Percentiles rank a stretch among this genome's conserved stretches.
These are phyloP conservation scores for Pleurotus tuoliensis DNA, from an alignment of 768 basidiomycete species.

Conservation along the genomic window DNA sequence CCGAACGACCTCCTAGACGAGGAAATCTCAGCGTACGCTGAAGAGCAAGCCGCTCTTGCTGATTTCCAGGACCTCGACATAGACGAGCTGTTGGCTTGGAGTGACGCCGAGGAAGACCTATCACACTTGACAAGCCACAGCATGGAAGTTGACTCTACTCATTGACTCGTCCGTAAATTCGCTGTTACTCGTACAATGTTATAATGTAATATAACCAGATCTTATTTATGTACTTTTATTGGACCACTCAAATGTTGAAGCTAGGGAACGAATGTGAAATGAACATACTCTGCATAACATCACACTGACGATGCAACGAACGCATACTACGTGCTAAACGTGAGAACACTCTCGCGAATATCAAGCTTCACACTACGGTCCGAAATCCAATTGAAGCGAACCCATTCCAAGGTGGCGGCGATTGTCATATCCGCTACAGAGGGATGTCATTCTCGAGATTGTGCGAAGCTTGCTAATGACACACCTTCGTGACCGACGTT, in stretches of 20 bases:
- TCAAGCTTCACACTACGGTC: conserved; percentile 80
- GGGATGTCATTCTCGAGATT: background rate
- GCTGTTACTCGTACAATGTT: background rate
- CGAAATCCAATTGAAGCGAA: conserved; percentile 81
- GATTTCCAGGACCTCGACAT: conserved; percentile 11
- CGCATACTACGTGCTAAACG: conserved; percentile 67
- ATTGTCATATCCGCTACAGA: conserved; percentile 33
- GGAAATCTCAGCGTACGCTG: conserved; percentile 13
- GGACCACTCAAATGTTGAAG: no score
- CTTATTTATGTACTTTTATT: no score
- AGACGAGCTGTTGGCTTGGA: conserved; percentile 8
- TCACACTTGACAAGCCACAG: background rate
- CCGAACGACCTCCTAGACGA: conserved; percentile 7
- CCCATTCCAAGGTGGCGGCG: conserved; percentile 64
- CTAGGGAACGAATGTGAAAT: no score
- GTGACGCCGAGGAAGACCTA: conserved; percentile 8
- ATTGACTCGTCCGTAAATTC: background rate
- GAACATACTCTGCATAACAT: no score
- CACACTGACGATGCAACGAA: no score
- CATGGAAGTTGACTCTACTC: background rate
- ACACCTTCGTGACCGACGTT: conserved; percentile 81
- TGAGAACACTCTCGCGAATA: conserved; percentile 78
- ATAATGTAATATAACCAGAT: background rate
- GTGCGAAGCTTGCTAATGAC: conserved; percentile 15
- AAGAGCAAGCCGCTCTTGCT: conserved; percentile 12